Percentiles rank a stretch among this genome's conserved stretches.
phyloP scores from a whole-genome alignment of 495 filamentous ascomycete species.

The Xeromyces bisporus region DNA sequence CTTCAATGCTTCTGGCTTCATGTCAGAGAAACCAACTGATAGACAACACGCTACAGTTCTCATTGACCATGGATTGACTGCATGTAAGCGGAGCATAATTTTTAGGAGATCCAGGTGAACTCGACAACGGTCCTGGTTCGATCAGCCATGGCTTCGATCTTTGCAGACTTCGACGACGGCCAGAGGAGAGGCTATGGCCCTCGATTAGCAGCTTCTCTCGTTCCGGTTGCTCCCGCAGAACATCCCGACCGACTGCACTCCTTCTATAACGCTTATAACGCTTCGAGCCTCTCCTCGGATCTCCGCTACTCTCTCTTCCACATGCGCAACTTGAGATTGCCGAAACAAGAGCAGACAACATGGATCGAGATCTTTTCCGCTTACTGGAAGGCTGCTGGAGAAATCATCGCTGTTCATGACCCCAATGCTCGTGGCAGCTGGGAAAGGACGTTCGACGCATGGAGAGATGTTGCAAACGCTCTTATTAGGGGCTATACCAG shows the following conservation, averaged over 20 bases:
- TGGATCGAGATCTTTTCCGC: slow-evolving; percentile 72
- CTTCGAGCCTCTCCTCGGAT: slow-evolving; percentile 41
- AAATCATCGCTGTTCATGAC: slow-evolving; percentile 41
- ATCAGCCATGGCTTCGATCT: slow-evolving; percentile 42
- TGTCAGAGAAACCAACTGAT: too few species aligned
- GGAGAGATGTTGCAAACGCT: slow-evolving; percentile 59
- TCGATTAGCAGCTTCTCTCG: slow-evolving; percentile 49
- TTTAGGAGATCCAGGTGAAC: too few species aligned
- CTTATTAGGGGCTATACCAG: slow-evolving; percentile 61
- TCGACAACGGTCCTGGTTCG: too few species aligned
- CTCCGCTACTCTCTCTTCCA: slow-evolving; percentile 47
- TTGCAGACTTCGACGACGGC: slow-evolving; percentile 44
- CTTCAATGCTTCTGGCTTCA: too few species aligned
- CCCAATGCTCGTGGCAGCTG: slow-evolving; percentile 37
- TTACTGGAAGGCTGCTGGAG: slow-evolving; percentile 67
- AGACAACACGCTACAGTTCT: too few species aligned
- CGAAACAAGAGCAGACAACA: slow-evolving; percentile 45
- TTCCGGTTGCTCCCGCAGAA: slow-evolving; percentile 40
- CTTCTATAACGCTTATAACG: slow-evolving; percentile 43
- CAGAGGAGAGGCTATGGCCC: slow-evolving; percentile 40
- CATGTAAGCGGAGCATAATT: too few species aligned
- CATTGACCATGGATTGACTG: too few species aligned
- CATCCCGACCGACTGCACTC: slow-evolving; percentile 39
- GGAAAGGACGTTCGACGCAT: slow-evolving; percentile 60
- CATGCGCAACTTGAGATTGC: slow-evolving; percentile 31